phyloP scores from a whole-genome alignment of 164 flowering plant genomes.

The Buxus sempervirens region DNA sequence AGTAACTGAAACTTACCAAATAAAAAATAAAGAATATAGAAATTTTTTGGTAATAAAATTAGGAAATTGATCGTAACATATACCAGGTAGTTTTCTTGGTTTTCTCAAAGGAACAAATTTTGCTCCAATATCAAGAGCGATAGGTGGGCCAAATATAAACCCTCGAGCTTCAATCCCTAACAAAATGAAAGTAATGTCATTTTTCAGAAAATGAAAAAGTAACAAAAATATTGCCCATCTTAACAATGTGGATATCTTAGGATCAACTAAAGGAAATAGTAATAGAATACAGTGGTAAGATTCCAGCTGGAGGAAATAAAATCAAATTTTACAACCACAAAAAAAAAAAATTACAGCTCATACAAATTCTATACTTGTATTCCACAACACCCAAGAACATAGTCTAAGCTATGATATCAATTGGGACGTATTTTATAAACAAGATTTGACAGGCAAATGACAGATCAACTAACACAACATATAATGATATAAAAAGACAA shows the following conservation, averaged over 20 bases:
- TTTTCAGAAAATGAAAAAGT: too few species aligned
- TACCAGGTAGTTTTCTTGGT: conserved; percentile 94
- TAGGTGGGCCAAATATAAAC: conserved; percentile 92
- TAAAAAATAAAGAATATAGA: background rate
- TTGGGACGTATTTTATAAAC: background rate
- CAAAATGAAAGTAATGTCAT: conserved; percentile 8
- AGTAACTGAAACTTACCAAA: too few species aligned
- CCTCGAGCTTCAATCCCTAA: conserved; percentile 95
- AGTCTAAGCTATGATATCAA: background rate
- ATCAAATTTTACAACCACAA: background rate
- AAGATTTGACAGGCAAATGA: too few species aligned
- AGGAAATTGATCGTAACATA: background rate
- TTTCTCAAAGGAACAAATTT: conserved; percentile 96
- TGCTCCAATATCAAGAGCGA: conserved; percentile 95
- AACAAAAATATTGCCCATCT: background rate
- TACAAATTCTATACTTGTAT: background rate
- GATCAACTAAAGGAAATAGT: background rate
- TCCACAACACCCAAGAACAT: background rate
- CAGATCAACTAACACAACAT: too few species aligned
- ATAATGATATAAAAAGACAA: too few species aligned
- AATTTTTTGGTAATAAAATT: background rate
- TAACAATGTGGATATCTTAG: background rate
- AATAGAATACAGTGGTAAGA: background rate
- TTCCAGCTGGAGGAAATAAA: background rate
- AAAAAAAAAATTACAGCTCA: background rate